Conservation (phyloP, 1,284 basidiomycete genomes). For the Trametes sp. region DNA sequence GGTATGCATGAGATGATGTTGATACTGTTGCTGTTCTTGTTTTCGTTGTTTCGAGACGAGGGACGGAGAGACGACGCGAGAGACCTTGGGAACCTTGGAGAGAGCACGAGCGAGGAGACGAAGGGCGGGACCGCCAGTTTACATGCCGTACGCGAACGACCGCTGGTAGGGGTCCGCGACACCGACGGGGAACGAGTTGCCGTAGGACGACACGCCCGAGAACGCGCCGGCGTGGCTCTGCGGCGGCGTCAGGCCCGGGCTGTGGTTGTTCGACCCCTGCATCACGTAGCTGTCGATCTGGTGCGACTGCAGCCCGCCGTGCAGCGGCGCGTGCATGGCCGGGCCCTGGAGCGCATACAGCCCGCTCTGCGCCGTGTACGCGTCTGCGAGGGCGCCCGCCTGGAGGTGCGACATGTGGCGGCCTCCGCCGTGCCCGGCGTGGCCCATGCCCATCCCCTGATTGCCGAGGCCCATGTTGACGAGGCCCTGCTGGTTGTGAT, state of each 20-base stretch:
- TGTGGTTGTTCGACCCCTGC: conserved; percentile 72
- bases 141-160: conserved; percentile 82
- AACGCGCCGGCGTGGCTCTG: conserved; percentile 60
- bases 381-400: conserved; percentile 67
- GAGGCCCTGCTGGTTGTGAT: conserved; percentile 67
- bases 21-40: conserved; percentile 11
- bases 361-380: conserved; percentile 69
- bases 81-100: conserved; percentile 19
- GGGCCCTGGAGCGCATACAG: conserved; percentile 61
- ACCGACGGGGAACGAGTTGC: conserved; percentile 51
- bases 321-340: conserved; percentile 60
- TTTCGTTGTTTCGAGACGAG: conserved; percentile 18
- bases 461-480: conserved; percentile 64
- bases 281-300: conserved; percentile 82
- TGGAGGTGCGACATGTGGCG: conserved; percentile 65
- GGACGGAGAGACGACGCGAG: conserved; percentile 19
- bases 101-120: conserved; percentile 13
- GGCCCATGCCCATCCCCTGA: conserved; percentile 58
- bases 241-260: conserved; percentile 62
- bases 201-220: conserved; percentile 62
- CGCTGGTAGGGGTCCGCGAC: conserved; percentile 80
- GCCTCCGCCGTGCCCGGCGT: conserved; percentile 44
- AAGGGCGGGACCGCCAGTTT: conserved; percentile 40
- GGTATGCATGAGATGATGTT: conserved; percentile 34
- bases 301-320: conserved; percentile 61